These are phyloP conservation scores for Prasinococcaceae sp. DNA, from an alignment of 139 green algal species.

Conservation along the genomic window DNA sequence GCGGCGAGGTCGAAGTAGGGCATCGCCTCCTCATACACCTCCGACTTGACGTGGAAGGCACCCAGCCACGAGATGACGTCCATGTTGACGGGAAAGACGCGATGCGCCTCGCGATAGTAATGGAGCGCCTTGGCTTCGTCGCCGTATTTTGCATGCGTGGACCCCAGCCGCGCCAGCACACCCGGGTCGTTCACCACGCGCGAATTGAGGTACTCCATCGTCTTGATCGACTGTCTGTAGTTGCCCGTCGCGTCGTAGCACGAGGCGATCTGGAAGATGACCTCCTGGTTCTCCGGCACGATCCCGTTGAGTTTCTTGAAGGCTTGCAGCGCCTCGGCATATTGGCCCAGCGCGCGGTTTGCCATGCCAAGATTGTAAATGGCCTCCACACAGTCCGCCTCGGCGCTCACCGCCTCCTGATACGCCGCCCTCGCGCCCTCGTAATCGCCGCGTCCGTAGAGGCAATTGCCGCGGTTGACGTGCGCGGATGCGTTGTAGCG, in stretches of 20 bases:
- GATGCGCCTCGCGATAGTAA: slow-evolving; percentile 62
- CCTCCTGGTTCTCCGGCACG: slow-evolving; percentile 52
- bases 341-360: slow-evolving; percentile 29
- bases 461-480: slow-evolving; percentile 48
- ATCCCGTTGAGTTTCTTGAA: slow-evolving; percentile 57
- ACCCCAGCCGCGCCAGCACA: slow-evolving; percentile 51
- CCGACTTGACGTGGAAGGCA: slow-evolving; percentile 54
- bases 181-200: slow-evolving; percentile 57
- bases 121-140: slow-evolving; percentile 61
- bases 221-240: slow-evolving; percentile 45
- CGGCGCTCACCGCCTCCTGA: slow-evolving; percentile 48
- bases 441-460: slow-evolving; percentile 9
- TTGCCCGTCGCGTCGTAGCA: slow-evolving; percentile 48
- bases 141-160: slow-evolving; percentile 46
- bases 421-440: slow-evolving; percentile 25
- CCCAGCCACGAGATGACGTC: slow-evolving; percentile 76
- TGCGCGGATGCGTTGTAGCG: slow-evolving; percentile 56
- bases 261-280: slow-evolving; percentile 45
- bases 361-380: slow-evolving; percentile 62
- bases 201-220: slow-evolving; percentile 57
- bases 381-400: slow-evolving; percentile 60
- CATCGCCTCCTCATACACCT: slow-evolving; percentile 24
- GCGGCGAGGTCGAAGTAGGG: slow-evolving; percentile 67
- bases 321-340: slow-evolving; percentile 29
- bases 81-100: slow-evolving; percentile 63